Base-by-base conservation (phyloP, 768 basidiomycete genomes). In the Coprinopsis strossmayeri region DNA sequence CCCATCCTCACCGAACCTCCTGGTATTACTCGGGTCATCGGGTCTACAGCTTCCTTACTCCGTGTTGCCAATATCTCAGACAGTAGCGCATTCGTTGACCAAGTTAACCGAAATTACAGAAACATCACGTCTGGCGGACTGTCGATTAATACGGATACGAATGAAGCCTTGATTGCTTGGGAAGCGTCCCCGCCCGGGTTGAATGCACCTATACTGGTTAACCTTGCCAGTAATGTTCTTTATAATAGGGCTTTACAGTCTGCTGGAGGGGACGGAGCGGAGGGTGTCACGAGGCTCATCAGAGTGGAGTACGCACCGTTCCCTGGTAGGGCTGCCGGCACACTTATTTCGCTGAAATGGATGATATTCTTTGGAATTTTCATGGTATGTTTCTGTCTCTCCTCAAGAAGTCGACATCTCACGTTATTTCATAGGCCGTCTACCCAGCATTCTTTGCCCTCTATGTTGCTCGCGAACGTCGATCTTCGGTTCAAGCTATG, bases 401-500 rank as follows among this genome's bases (percentile, higher is more conserved):
- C n/a, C n/a, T n/a, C n/a, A n/a, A n/a, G n/a, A n/a, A n/a, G n/a
- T n/a, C n/a, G n/a, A n/a, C n/a, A n/a, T n/a, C n/a, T n/a, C n/a
- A n/a, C n/a, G n/a, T n/a, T n/a, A n/a, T 25, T 42, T 37, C 53
- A 12, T 47, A 87, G 84, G 71, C 83, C 10, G 81, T 87, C 1
- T 90, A 77, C 58, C 85, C 88, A n/a, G 87, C 87, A 2, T 91
- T 91, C 67, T 88, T 80, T 55, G 75, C 84, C 9, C 61, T 91
- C 12, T 91, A 91, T 61, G 85, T 87, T 2, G 80, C 85, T 0
- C 73, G 72, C 52, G 88, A 91, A 58, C 77, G 84, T 9, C 73
- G 78, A 1, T 78, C 81, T 0, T 78, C 80, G 1, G 84, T 90
- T 0, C 85, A 89, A 59, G 83, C 87, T 2, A 91, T 90, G 84